A percentile compares a stretch with the other conserved stretches of the same genome.
These are phyloP conservation scores for Paraurostyla sp. DNA, from an alignment of 73 alveolate genomes.

Conservation along the genomic window DNA sequence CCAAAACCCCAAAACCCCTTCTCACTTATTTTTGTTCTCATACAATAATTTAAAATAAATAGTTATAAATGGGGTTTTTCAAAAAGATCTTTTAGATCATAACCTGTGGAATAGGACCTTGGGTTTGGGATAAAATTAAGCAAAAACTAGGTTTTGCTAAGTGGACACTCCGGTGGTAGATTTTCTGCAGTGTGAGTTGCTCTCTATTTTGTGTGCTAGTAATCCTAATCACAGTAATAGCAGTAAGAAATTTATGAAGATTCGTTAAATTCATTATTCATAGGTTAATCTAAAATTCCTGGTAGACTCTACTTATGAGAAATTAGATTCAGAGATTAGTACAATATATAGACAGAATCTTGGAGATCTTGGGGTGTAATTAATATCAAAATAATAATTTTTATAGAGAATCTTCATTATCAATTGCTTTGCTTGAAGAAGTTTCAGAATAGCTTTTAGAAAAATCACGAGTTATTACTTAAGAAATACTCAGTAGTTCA, in stretches of 20 bases:
- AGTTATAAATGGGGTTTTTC: slow-evolving; percentile 57
- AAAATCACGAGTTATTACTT: slow-evolving; percentile 5
- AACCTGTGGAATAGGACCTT: slow-evolving; percentile 62
- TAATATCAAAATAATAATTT: too few relatives aligned
- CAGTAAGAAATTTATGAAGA: slow-evolving; percentile 10
- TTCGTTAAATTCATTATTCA: not conserved
- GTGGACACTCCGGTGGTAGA: slow-evolving; percentile 56
- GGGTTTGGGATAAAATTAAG: slow-evolving; percentile 55
- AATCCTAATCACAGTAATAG: slow-evolving; percentile 51
- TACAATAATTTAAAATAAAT: too few relatives aligned
- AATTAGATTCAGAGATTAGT: slow-evolving; percentile 51
- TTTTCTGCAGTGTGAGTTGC: slow-evolving; percentile 61
- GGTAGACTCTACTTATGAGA: slow-evolving; percentile 60
- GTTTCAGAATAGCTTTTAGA: slow-evolving; percentile 40
- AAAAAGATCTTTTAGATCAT: slow-evolving; percentile 35
- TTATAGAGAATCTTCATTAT: slow-evolving; percentile 50
- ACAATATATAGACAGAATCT: slow-evolving; percentile 36
- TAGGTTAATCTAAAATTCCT: slow-evolving; percentile 41
- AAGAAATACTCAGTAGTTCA: slow-evolving; percentile 27
- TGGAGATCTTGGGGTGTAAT: slow-evolving; percentile 45
- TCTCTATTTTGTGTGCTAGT: slow-evolving; percentile 62
- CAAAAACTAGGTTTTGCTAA: slow-evolving; percentile 52
- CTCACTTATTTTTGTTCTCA: too few relatives aligned
- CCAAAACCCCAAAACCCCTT: not conserved
- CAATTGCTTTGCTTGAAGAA: slow-evolving; percentile 6